Base-by-base conservation (phyloP, 805 yeast genomes). In the Jamesozyma gamospora region DNA sequence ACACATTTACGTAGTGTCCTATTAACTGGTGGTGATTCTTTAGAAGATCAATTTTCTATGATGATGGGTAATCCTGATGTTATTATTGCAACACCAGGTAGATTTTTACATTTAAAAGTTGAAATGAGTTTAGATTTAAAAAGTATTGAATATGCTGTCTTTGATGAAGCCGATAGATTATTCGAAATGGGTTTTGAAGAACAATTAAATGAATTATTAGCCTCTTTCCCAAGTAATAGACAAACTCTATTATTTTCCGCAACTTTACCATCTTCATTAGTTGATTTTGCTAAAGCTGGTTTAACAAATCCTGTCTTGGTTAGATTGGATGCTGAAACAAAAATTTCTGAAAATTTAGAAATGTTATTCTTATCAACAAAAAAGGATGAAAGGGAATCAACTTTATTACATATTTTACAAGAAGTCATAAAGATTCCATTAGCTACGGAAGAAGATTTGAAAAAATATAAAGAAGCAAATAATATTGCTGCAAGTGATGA, bases 211-310 rank as follows among this genome's bases (percentile, higher is more conserved):
- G 97, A 90, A 60, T 71, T 92, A 49, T 64, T 92, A 35, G 90
- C 86, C 1, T 71, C 92, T 1, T 69, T 92, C 43, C 95, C 97
- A 0, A 61, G 84, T 15, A 68, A 70, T 24, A 76, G 97, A 56
- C 98, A 92, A 62, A 82, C 96, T 0, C 67, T 92, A 30, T 69
- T 92, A 49, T 92, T 92, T 50, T 84, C 95, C 30, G 99, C 99
- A 1, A 92, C 99, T 0, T 72, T 92, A 39, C 99, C 99, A 9
- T 76, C 80, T 43, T 76, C 90, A 0, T 72, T 92, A 50, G 96
- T 92, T 19, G 96, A 90, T 52, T 92, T 92, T 66, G 98, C 98
- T 38, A 87, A 88, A 57, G 97, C 97, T 4, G 99, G 99, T 6
- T 70, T 92, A 36, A 73, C 79, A 2, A 90, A 87, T 55, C 98